These are phyloP conservation scores for Lactarius vividus DNA, from an alignment of 768 basidiomycete species.

Conservation along the genomic window DNA sequence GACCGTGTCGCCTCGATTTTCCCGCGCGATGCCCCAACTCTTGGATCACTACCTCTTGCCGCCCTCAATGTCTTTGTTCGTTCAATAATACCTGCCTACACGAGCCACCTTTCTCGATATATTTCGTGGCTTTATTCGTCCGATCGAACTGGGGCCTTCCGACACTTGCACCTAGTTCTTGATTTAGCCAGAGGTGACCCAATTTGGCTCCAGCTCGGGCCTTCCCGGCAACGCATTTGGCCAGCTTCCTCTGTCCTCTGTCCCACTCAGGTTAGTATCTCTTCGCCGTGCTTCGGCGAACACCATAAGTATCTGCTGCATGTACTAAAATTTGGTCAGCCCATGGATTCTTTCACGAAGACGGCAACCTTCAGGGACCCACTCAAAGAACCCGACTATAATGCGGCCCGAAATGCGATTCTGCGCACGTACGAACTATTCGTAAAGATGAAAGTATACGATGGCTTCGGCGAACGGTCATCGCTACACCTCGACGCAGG, in stretches of 20 bases:
- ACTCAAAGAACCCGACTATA: constrained; percentile 6
- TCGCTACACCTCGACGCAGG: background rate
- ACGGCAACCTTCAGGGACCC: background rate
- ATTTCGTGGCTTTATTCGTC: constrained; percentile 18
- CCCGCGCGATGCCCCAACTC: constrained; percentile 3
- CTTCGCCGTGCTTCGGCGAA: background rate
- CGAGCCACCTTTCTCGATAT: constrained; percentile 12
- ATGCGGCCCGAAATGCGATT: constrained; percentile 4
- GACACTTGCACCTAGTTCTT: constrained; percentile 17
- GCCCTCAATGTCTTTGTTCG: constrained; percentile 15
- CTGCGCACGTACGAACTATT: constrained; percentile 24
- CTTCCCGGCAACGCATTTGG: constrained; percentile 11
- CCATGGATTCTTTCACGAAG: constrained; percentile 28
- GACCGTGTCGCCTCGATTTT: constrained; percentile 13
- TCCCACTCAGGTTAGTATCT: constrained; percentile 28
- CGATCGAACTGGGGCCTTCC: constrained; percentile 10
- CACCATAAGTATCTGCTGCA: background rate
- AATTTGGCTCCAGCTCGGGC: constrained; percentile 16
- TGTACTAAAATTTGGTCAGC: constrained; percentile 26
- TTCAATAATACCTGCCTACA: constrained; percentile 22
- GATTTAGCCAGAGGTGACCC: constrained; percentile 5
- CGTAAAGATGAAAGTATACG: constrained; percentile 14
- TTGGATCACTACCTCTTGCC: background rate
- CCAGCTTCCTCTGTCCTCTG: constrained; percentile 8
- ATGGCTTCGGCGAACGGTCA: background rate